Conservation (phyloP, 441 rosid species). For the Kokia cookei region DNA sequence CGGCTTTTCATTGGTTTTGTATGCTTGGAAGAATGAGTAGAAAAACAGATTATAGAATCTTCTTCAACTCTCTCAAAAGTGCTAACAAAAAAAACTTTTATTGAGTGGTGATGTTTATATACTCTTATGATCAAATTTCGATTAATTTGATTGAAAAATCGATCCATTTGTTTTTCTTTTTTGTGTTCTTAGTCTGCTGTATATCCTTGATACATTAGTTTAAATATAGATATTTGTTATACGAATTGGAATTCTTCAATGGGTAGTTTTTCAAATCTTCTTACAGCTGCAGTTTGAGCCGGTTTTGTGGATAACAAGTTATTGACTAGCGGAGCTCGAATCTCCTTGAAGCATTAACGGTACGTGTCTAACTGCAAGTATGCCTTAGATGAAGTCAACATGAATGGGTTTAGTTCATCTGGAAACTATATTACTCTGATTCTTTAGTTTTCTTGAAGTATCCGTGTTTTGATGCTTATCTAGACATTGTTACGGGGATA, state of each 20-base stretch:
- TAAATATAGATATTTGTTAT: background rate
- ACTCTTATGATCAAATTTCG: constrained; percentile 32
- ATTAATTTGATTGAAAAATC: constrained; percentile 26
- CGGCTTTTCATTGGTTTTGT: constrained; percentile 68
- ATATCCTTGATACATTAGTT: constrained; percentile 16
- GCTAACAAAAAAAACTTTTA: constrained; percentile 35
- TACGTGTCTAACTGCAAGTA: background rate
- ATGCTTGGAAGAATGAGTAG: constrained; percentile 87
- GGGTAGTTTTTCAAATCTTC: background rate
- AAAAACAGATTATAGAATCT: constrained; percentile 22
- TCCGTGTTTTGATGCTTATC: background rate
- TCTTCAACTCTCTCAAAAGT: constrained; percentile 23
- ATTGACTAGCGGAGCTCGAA: background rate
- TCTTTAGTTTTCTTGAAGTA: background rate
- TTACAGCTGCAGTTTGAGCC: constrained; percentile 6
- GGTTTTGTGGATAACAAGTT: background rate
- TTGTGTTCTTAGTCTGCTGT: constrained; percentile 7
- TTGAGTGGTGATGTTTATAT: constrained; percentile 42
- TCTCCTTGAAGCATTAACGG: background rate
- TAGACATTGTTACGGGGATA: background rate
- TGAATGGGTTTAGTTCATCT: background rate
- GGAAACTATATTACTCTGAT: background rate
- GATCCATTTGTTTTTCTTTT: constrained; percentile 10
- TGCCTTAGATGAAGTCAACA: background rate
- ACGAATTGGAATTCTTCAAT: background rate